A percentile compares a stretch with the other conserved stretches of the same genome.
Evolutionary conservation across 139 green algal species (phyloP).

Genomic region (Microglena sp.): DNA sequence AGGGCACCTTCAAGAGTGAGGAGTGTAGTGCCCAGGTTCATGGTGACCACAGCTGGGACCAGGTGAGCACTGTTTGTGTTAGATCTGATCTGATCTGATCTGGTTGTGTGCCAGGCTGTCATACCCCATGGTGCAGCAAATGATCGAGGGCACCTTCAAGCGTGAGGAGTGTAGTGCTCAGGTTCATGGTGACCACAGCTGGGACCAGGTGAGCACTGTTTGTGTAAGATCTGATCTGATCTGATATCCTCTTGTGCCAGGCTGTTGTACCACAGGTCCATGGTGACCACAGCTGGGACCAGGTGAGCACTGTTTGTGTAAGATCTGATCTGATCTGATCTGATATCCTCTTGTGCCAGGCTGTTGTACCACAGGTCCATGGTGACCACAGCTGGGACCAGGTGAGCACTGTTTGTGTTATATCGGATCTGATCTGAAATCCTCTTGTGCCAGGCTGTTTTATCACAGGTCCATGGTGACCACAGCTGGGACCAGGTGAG

Average conservation of each 20-base stretch:
- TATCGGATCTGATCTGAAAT: too few species aligned
- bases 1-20: slow-evolving; percentile 37
- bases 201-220: slow-evolving; percentile 45
- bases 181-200: slow-evolving; percentile 44
- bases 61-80: slow-evolving; percentile 29
- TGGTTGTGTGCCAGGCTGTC: slow-evolving; percentile 78
- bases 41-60: slow-evolving; percentile 43
- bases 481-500: too few species aligned
- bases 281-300: slow-evolving; percentile 73
- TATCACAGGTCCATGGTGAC: too few species aligned
- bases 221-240: background rate
- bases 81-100: slow-evolving; percentile 24
- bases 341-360: slow-evolving; percentile 82
- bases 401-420: too few species aligned
- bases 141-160: slow-evolving; percentile 71
- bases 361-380: too few species aligned
- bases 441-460: too few species aligned
- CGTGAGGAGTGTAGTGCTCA: slow-evolving; percentile 7
- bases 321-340: slow-evolving; percentile 51
- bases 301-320: too few species aligned
- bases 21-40: slow-evolving; percentile 32
- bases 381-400: too few species aligned
- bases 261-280: slow-evolving; percentile 77
- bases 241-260: slow-evolving; percentile 72
- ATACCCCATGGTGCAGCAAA: slow-evolving; percentile 77